Evolutionary conservation across 371 early-diverging fungal species (phyloP), one percentile per base, ranked within the genome.

Genomic region (Syncephalastrum racemosum): DNA sequence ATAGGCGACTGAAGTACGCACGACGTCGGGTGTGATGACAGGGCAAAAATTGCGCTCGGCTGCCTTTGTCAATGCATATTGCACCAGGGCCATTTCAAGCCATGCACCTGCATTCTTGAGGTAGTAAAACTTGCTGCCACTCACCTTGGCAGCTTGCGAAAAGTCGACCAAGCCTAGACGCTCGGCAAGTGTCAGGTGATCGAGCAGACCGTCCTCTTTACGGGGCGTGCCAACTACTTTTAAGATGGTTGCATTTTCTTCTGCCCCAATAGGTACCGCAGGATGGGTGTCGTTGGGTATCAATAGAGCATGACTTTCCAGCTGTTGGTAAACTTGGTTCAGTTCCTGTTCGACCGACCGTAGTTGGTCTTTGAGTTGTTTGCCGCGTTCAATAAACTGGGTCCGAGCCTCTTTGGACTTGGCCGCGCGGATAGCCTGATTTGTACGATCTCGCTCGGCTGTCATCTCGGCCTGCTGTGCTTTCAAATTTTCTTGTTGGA

Each of bases 121-220:
- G 66, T 92, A 95, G 58, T 95, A 93, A 67, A 94, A 97, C 13
- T 91, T 82, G 10, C 86, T 78, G 4, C 97, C 96, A 1, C 90
- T 80, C 4, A 92, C 91, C 16, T 85, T 71, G 0, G 94, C 86
- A 1, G 91, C 95, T 22, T 92, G 84, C 40, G 90, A 83, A 52
- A 95, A 84, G 63, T 97, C 93, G 15, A 92, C 65, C 54, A 95
- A 67, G 27, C 86, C 89, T 51, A 90, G 79, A 3, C 67, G 43
- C 19, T 67, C 52, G 4, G 84, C 82, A 40, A 96, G 61, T 3
- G 82, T 67, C 4, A 91, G 68, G 67, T 96, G 95, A 62, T 90
- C 88, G 53, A 60, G 55, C 10, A 86, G 58, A 13, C 74, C 69
- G 25, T 57, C 54, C 2, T 65, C 61, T 48, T 27, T 46, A 15